These are phyloP conservation scores for Neospermospora avenae DNA, from an alignment of 2,329 filamentous ascomycete genomes.

Conservation along the genomic window DNA sequence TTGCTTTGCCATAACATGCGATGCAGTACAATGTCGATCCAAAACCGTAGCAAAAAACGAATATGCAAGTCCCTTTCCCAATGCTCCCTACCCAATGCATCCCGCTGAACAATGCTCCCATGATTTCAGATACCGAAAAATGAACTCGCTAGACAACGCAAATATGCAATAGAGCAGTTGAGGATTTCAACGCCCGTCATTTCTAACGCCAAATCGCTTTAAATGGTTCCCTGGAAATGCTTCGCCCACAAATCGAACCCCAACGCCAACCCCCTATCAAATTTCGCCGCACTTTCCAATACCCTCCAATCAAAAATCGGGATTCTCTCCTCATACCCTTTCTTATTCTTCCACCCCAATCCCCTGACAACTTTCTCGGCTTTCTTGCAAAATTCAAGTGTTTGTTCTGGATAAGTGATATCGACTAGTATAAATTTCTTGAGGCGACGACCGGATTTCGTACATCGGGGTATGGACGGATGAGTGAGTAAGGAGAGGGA, in stretches of 20 bases:
- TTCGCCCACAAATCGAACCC: constrained; percentile 21
- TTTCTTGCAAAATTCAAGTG: constrained; percentile 32
- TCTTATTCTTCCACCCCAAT: constrained; percentile 31
- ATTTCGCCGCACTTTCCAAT: constrained; percentile 40
- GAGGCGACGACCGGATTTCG: constrained; percentile 20
- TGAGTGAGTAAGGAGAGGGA: constrained; percentile 14
- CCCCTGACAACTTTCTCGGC: constrained; percentile 28
- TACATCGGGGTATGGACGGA: constrained; percentile 17
- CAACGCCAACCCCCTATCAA: constrained; percentile 39
- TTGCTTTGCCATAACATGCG: neutral
- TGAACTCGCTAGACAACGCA: too few species aligned
- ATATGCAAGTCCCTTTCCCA: neutral
- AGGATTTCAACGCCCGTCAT: too few species aligned
- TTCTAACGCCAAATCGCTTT: too few species aligned
- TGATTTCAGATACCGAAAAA: neutral
- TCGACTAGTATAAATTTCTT: constrained; percentile 38
- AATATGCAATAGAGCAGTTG: too few species aligned
- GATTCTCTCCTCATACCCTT: constrained; percentile 23
- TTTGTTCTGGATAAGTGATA: constrained; percentile 30
- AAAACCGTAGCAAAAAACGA: neutral
- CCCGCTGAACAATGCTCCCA: neutral
- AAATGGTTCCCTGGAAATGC: constrained; percentile 13
- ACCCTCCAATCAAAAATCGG: constrained; percentile 40
- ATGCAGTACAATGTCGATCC: neutral
- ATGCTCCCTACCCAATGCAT: neutral